These are phyloP conservation scores for Leucosporidium yakuticum DNA, from an alignment of 768 basidiomycete genomes.

Conservation along the genomic window DNA sequence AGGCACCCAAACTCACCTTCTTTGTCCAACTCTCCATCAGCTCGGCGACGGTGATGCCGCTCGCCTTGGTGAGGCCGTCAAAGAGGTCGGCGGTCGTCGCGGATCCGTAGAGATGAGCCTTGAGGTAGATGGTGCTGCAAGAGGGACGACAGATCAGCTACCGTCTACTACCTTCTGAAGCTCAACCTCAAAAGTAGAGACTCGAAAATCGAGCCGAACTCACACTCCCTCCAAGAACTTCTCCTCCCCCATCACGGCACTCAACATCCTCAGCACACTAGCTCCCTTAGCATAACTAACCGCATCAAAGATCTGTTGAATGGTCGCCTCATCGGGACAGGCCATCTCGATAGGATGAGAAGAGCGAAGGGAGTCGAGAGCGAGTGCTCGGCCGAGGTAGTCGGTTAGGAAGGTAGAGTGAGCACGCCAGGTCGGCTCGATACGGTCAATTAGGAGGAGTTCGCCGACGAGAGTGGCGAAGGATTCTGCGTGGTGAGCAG, in stretches of 20 bases:
- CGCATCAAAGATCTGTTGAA: conserved; percentile 61
- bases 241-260: conserved; percentile 80
- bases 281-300: conserved; percentile 64
- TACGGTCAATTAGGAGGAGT: conserved; percentile 45
- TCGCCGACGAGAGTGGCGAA: conserved; percentile 44
- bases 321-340: conserved; percentile 56
- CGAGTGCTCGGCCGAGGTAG: conserved; percentile 68
- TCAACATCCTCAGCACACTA: conserved; percentile 86
- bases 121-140: conserved; percentile 86
- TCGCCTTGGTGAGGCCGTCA: conserved; percentile 72
- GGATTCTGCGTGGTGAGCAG: conserved; percentile 6
- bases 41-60: conserved; percentile 62
- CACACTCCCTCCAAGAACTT: conserved; percentile 52
- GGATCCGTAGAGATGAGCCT: conserved; percentile 76
- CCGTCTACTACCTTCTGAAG: no score
- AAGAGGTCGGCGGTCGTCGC: conserved; percentile 80
- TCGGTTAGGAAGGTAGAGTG: conserved; percentile 63
- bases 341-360: conserved; percentile 91
- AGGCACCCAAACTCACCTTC: conserved; percentile 49
- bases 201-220: neutral
- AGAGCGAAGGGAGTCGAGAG: conserved; percentile 74
- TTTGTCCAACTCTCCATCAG: conserved; percentile 91
- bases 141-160: conserved; percentile 46
- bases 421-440: conserved; percentile 52
- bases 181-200: neutral